Evolutionary conservation across 1,139 yeast species (phyloP), one percentile per base, ranked within the genome.

Genomic region (Suhomyces kunorum): DNA sequence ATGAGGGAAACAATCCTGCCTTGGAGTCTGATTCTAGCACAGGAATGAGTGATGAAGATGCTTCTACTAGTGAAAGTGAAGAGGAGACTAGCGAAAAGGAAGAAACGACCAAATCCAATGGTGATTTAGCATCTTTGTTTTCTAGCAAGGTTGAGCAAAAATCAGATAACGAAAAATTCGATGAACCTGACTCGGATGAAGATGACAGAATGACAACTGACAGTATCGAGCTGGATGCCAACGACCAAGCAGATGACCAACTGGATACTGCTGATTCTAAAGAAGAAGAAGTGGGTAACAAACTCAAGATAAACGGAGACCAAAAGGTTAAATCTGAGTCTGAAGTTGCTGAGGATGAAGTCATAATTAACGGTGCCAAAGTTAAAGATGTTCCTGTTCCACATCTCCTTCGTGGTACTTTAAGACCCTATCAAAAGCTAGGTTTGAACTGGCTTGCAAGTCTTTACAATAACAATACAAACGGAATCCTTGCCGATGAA

Each of bases 401-500:
- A 0, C 70, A 79, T n/a, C 61, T 84, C 20, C 64, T 87, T 23
- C 75, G 92, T 43, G 99, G 98, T 17, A 78, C 81, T 0, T 69
- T 94, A 36, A 81, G 99, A 59, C 90, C 83, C 6, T 94, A 94
- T 55, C 98, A 94, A 61, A 92, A 89, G 47, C 96, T 88, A 59
- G 99, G 99, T 43, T 74, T 94, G 33, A 95, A 94, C 53, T 94
- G 98, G 99, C 69, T 94, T 37, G 98, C 97, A 1, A 89, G 97
- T 40, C 68, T 94, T 46, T 92, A 90, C 64, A 87, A 88, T 57
- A 88, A 88, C 56, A 82, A 87, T 44, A 94, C 98, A 6, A 94
- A 92, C 60, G 98, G 99, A 46, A 94, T 94, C 42, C 74, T 94
- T 36, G 99, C 99, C 0, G 99, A 92, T 64, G 99, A 92, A 61